Evolutionary conservation across 2,329 filamentous ascomycete species (phyloP), one percentile per base, ranked within the genome.

Genomic region (Aspergillus ustus): DNA sequence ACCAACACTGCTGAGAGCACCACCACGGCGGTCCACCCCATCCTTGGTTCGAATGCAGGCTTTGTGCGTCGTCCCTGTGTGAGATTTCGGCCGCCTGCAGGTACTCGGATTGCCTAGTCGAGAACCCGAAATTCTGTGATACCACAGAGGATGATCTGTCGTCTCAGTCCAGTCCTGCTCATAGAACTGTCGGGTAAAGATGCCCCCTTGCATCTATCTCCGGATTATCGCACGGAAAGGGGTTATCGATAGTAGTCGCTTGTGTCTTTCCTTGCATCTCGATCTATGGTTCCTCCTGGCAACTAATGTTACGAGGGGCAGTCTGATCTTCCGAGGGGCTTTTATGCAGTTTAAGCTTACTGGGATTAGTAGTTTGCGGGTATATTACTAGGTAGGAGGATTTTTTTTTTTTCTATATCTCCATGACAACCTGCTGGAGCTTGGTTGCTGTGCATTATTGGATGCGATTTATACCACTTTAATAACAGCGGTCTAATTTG

Each of bases 21-120:
- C 34, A 40, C 34, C 11, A 40, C 11, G 11, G 15, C 34, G 34
- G 13, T 17, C 34, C 34, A 40, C 34, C 29, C 28, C 37, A 52
- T 51, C 55, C 55, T 52, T 57, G 55, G 31, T 52, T 11, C 29
- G 20, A 40, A 8, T 57, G 55, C 55, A 57, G 55, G 28, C 31
- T 51, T 22, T 51, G 55, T 57, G 55, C 46, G 17, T 57, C 55
- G 25, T 19, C 5, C 34, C 25, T 57, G 55, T 57, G 52, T 52
- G 55, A 49, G 46, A 40, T 45, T 45, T 45, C 55, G 55, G 55
- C 46, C 29, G n/a, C 13, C 55, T 57, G 55, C 55, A 51, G 54
- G 29, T 50, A 40, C 43, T 28, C 9, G 15, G n/a, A 19, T n/a
- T 31, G 7, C 13, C 31, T 50, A 19, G 7, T 37, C 4, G 48